Conservation (phyloP, 805 yeast genomes). For the Ogataea corticis region DNA sequence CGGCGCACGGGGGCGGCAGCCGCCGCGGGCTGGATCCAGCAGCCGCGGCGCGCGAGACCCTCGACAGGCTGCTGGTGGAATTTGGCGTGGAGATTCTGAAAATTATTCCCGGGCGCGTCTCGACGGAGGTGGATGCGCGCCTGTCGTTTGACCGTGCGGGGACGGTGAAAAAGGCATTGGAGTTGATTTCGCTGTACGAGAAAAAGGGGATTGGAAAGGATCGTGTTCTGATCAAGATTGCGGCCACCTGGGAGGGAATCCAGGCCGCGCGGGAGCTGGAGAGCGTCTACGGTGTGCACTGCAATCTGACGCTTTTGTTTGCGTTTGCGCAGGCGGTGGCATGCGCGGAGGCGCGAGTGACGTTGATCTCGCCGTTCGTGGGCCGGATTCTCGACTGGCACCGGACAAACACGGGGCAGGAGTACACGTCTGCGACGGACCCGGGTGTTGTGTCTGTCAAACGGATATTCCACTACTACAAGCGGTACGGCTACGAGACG, state of each 20-base stretch:
- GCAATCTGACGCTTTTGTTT: slow-evolving; percentile 92
- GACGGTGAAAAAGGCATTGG: slow-evolving; percentile 88
- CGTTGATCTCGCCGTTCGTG: slow-evolving; percentile 97
- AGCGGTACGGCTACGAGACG: slow-evolving; percentile 92
- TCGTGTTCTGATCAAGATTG: slow-evolving; percentile 91
- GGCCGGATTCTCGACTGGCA: slow-evolving; percentile 99
- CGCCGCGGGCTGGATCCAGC: slow-evolving; percentile 37
- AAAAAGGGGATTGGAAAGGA: slow-evolving; percentile 82
- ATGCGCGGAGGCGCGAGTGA: slow-evolving; percentile 94
- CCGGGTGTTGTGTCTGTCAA: slow-evolving; percentile 96
- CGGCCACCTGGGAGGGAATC: slow-evolving; percentile 99
- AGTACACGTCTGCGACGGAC: slow-evolving; percentile 74
- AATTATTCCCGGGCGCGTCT: slow-evolving; percentile 98
- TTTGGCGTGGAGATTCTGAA: slow-evolving; percentile 90
- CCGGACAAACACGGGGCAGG: slow-evolving; percentile 88
- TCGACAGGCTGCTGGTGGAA: slow-evolving; percentile 90
- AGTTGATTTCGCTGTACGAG: slow-evolving; percentile 84
- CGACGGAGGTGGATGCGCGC: slow-evolving; percentile 98
- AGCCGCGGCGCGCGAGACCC: slow-evolving; percentile 73
- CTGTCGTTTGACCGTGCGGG: slow-evolving; percentile 92
- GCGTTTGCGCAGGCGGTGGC: slow-evolving; percentile 98
- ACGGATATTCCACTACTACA: slow-evolving; percentile 92
- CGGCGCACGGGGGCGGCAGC: slow-evolving; percentile 21
- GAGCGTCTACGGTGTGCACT: slow-evolving; percentile 83
- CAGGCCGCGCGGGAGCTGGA: slow-evolving; percentile 97